These are phyloP conservation scores for Stellera chamaejasme DNA, from an alignment of 345 rosid species.

Conservation along the genomic window DNA sequence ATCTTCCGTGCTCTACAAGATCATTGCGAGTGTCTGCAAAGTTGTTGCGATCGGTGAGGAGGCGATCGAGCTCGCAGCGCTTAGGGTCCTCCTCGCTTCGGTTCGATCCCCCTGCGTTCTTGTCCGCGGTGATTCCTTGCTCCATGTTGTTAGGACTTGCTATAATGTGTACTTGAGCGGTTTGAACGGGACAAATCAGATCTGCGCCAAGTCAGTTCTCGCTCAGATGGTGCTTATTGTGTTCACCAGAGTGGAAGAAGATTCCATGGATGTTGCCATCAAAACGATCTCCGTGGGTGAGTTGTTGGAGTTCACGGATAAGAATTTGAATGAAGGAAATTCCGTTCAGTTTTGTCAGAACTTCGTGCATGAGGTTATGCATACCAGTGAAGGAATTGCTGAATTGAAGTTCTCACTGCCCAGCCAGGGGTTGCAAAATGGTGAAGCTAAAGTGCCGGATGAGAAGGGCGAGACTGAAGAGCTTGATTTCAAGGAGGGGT, in stretches of 20 bases:
- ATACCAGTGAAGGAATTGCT: slow-evolving; percentile 51
- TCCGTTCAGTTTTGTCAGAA: slow-evolving; percentile 72
- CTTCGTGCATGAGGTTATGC: slow-evolving; percentile 59
- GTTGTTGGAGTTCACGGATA: slow-evolving; percentile 72
- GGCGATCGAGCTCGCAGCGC: slow-evolving; percentile 59
- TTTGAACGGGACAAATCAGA: slow-evolving; percentile 77
- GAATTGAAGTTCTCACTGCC: slow-evolving; percentile 31
- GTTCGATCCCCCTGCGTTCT: slow-evolving; percentile 64
- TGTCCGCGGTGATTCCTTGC: slow-evolving; percentile 77
- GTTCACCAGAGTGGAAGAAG: slow-evolving; percentile 68
- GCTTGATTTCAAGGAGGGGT: slow-evolving; percentile 25
- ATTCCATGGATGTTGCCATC: slow-evolving; percentile 41
- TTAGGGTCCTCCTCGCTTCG: slow-evolving; percentile 67
- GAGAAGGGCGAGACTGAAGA: slow-evolving; percentile 21
- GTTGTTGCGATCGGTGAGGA: slow-evolving; percentile 70
- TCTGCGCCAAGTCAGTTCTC: slow-evolving; percentile 85
- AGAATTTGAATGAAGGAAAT: slow-evolving; percentile 85
- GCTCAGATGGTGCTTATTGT: slow-evolving; percentile 79
- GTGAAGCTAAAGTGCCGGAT: slow-evolving; percentile 21
- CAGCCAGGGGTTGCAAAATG: slow-evolving; percentile 34
- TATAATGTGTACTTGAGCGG: slow-evolving; percentile 88
- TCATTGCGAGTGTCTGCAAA: slow-evolving; percentile 48
- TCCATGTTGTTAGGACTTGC: slow-evolving; percentile 72
- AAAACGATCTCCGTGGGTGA: slow-evolving; percentile 59
- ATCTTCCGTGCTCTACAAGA: slow-evolving; percentile 24